Percentiles rank a stretch among this genome's conserved stretches.
phyloP scores from a whole-genome alignment of 495 filamentous ascomycete species.

The Pyrenula aspistea region DNA sequence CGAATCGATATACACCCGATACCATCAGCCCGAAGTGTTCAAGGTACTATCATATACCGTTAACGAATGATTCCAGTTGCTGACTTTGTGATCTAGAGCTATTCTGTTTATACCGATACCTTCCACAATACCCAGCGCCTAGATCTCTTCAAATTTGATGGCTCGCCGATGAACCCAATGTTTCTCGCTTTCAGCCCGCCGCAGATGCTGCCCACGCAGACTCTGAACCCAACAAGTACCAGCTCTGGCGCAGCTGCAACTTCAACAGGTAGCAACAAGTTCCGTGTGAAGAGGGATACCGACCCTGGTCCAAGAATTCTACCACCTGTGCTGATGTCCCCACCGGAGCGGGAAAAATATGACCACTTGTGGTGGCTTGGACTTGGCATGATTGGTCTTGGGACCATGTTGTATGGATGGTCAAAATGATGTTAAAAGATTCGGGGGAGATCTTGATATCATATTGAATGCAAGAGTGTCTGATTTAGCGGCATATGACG shows the following conservation, averaged over 20 bases:
- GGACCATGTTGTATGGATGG: conserved; percentile 10
- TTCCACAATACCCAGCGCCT: conserved; percentile 55
- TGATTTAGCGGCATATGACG: not conserved
- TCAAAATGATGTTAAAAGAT: not conserved
- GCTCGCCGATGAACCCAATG: conserved; percentile 59
- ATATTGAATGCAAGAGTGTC: not conserved
- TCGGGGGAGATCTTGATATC: not conserved
- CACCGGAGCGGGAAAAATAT: conserved; percentile 36
- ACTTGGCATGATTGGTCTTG: conserved; percentile 50
- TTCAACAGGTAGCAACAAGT: conserved; percentile 16
- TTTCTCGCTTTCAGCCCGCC: conserved; percentile 59
- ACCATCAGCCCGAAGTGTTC: conserved; percentile 55
- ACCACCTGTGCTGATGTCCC: conserved; percentile 28
- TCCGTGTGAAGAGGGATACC: conserved; percentile 16
- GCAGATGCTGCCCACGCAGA: conserved; percentile 63
- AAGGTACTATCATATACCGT: conserved; percentile 28
- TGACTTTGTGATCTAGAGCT: conserved; percentile 35
- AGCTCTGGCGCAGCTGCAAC: conserved; percentile 16
- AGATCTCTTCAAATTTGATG: conserved; percentile 53
- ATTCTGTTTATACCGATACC: conserved; percentile 45
- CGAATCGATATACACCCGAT: conserved; percentile 49
- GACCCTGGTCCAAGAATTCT: conserved; percentile 12
- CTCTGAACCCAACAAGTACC: conserved; percentile 44
- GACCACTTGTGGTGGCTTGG: conserved; percentile 63
- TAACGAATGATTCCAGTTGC: conserved; percentile 1